These are phyloP conservation scores for Biscogniauxia marginata DNA, from an alignment of 2,329 filamentous ascomycete genomes.

Conservation along the genomic window DNA sequence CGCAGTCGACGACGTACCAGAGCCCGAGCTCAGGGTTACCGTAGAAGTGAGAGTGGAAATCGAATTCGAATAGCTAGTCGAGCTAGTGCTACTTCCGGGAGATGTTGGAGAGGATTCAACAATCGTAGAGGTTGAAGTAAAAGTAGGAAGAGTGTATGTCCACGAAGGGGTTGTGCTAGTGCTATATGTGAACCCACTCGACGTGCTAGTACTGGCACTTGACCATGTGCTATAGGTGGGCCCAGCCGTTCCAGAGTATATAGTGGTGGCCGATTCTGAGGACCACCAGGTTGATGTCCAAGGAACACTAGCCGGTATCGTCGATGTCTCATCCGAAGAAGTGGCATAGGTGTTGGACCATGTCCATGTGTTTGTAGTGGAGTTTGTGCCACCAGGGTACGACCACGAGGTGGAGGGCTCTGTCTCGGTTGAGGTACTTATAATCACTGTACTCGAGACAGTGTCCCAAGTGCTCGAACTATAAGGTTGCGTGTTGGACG, in stretches of 20 bases:
- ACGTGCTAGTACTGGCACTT: background rate
- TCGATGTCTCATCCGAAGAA: constrained; percentile 3
- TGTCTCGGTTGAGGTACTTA: background rate
- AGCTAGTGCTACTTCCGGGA: constrained; percentile 2
- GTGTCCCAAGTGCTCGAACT: background rate
- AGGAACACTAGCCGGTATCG: constrained; percentile 3
- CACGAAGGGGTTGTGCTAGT: constrained; percentile 2
- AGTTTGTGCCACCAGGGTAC: constrained; percentile 5
- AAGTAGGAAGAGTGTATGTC: constrained; percentile 2
- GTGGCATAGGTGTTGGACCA: constrained; percentile 16
- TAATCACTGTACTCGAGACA: background rate
- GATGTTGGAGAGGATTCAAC: constrained; percentile 2
- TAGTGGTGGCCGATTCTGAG: background rate
- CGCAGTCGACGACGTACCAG: constrained; percentile 12
- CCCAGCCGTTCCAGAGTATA: background rate
- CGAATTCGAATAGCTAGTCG: constrained; percentile 9
- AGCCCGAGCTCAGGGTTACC: constrained; percentile 11
- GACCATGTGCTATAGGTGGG: constrained; percentile 5
- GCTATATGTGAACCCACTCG: background rate
- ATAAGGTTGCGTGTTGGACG: constrained; percentile 6
- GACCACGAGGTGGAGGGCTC: constrained; percentile 8
- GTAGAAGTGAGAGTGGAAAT: constrained; percentile 11
- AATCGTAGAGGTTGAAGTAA: constrained; percentile 9
- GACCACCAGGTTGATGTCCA: background rate
- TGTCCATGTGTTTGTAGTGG: constrained; percentile 16